Conservation (phyloP, 108 stramenopile genomes). For the Conticribra weissflogii region DNA sequence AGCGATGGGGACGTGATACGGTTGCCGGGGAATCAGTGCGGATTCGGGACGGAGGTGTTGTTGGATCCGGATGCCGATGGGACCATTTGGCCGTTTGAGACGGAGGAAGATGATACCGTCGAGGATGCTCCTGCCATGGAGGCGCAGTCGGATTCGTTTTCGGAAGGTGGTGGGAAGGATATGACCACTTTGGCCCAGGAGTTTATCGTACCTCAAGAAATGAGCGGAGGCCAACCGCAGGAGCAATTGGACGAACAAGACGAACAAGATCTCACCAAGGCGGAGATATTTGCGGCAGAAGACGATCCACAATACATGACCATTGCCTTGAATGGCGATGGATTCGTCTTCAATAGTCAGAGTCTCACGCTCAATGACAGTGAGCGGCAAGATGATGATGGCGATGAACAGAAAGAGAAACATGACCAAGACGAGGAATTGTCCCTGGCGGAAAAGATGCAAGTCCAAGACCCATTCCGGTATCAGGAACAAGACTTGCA, state of each 20-base stretch:
- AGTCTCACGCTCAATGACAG: neutral
- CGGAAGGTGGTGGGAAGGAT: no score
- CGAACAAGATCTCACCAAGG: neutral
- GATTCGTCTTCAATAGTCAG: neutral
- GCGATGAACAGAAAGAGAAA: no score
- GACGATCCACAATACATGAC: neutral
- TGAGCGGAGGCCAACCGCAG: no score
- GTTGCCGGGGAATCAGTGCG: conserved; percentile 28
- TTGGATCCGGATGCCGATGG: conserved; percentile 16
- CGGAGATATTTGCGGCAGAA: neutral
- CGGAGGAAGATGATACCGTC: neutral
- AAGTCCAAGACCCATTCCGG: neutral
- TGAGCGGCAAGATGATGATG: neutral
- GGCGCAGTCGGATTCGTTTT: no score
- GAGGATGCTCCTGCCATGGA: no score
- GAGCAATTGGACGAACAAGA: neutral
- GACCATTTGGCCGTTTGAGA: neutral
- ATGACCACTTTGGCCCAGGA: no score
- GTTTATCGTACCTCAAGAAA: no score
- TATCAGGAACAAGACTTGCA: neutral
- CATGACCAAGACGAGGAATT: no score
- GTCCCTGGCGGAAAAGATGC: conserved; percentile 6
- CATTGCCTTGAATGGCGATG: neutral
- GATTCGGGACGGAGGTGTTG: conserved; percentile 14
- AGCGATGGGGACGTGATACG: conserved; percentile 11